Evolutionary conservation across 805 yeast genomes (phyloP), one percentile per base, ranked within the genome.

Genomic region (Blastobotrys muscicola): DNA sequence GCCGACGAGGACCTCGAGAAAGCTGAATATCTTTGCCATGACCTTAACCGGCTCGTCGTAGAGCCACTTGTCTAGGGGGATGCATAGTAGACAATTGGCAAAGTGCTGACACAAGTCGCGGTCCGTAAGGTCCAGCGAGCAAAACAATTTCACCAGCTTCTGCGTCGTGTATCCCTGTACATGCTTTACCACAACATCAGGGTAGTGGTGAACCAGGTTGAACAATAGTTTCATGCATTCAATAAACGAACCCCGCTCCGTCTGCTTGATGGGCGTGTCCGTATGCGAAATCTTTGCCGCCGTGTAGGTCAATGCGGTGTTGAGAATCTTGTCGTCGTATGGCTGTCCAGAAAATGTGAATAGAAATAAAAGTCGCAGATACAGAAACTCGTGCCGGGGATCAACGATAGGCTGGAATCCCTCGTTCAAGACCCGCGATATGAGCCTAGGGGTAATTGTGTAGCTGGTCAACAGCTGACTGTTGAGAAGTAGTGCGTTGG

Each of bases 141-240:
- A 32, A 11, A 41, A 30, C 7, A 47, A 14, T 9, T 29, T 39
- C 10, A 43, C 41, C 40, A 45, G 42, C 34, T 31, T 41, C 7
- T 30, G 31, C 8, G 41, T 29, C 29, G 40, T 38, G 15, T 23
- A 29, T 10, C 47, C 50, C 26, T 38, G 40, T 9, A 47, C 15
- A 5, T 16, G 23, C 10, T 45, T 36, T 4, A 44, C 20, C 9
- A 45, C 13, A 8, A 13, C 13, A 11, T 41, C 42, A 9, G 50
- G 39, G 40, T 49, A 49, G 26, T 43, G 43, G 33, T 49, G 48
- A 29, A 44, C 29, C 13, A 49, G 42, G 20, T 48, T 50, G 38
- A 46, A 46, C 9, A 39, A 11, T n/a, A 48, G 20, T 30, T 50
- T 50, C 40, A 50, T 36, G 37, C 38, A 16, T 29, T 50, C 53